Percentiles rank a stretch among this genome's conserved stretches.
These are phyloP conservation scores for Phytophthora vignae DNA, from an alignment of 352 stramenopile species.

Conservation along the genomic window DNA sequence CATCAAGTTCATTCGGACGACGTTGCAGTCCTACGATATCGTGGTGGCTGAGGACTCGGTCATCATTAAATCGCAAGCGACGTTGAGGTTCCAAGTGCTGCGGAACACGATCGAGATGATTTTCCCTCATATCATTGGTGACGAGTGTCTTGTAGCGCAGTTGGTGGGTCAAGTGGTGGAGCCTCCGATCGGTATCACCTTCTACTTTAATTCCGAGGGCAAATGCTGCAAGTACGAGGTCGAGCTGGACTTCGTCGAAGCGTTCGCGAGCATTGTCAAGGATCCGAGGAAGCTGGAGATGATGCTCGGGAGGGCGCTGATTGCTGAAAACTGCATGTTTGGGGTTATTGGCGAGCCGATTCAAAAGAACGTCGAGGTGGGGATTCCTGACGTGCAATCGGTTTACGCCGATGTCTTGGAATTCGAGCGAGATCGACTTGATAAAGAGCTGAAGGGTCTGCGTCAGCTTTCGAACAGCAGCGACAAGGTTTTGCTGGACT, in stretches of 20 bases:
- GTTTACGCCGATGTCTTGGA: neutral
- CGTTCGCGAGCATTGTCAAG: conserved; percentile 39
- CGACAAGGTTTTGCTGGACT: neutral
- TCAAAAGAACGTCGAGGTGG: neutral
- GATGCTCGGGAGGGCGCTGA: conserved; percentile 38
- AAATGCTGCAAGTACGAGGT: conserved; percentile 35
- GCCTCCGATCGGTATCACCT: conserved; percentile 31
- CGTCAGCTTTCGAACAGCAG: neutral
- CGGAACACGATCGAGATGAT: conserved; percentile 51
- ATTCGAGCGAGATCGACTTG: conserved; percentile 2
- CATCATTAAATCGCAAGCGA: conserved; percentile 38
- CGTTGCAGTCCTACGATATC: conserved; percentile 44
- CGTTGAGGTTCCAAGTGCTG: conserved; percentile 53
- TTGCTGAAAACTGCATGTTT: conserved; percentile 46
- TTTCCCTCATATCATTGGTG: conserved; percentile 51
- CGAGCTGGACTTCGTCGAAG: conserved; percentile 47
- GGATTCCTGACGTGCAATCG: too few relatives aligned
- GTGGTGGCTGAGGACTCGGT: conserved; percentile 40
- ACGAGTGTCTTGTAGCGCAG: conserved; percentile 44
- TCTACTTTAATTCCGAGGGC: conserved; percentile 46
- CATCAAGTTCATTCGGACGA: conserved; percentile 44
- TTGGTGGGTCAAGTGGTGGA: conserved; percentile 49
- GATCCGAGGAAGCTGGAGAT: conserved; percentile 39
- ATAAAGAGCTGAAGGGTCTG: neutral
- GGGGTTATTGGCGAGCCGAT: conserved; percentile 3